Evolutionary conservation across 176 grass and related monocot genomes (phyloP), one percentile per base, ranked within the genome.

Genomic region (Hordeum vulgare): DNA sequence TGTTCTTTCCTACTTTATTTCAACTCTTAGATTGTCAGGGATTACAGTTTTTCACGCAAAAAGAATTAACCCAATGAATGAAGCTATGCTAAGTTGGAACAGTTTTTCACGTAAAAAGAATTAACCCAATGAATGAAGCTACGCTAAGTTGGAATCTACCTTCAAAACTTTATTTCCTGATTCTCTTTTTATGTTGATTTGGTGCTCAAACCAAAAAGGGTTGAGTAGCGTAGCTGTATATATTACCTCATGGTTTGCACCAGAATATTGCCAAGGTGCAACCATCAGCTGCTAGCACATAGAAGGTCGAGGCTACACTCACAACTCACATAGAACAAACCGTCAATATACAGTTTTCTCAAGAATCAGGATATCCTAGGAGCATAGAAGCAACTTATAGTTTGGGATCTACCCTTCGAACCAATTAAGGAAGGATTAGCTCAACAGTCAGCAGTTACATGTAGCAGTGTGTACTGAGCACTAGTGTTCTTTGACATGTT

Each of bases 381-480:
- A 70, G 41, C 11, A 27, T 23, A 84, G 18, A 44, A 29, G 28
- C 36, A 0, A 40, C 39, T 73, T 65, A 72, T 65, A 72, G 53
- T 54, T 53, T 18, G 18, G 11, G 53, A 20, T 86, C 62, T 56
- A 42, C 27, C 34, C 26, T 69, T 82, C 2, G 9, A 61, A 78
- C 28, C 75, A 79, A 34, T 80, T 26, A 73, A 74, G 24, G 15
- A 37, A 86, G 34, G 66, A 8, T 63, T 62, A 86, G 34, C 35
- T 62, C 56, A 31, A 3, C 76, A 71, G 29, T 39, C 45, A 49
- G 45, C 45, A 49, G 15, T 49, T 49, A 18, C 45, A 49, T 49
- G 45, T 18, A 49, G 45, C 45, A 49, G 45, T 15, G 45, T 49
- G 45, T 51, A 49, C 45, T 49, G 13, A 15, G 13, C 45, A 49